These are phyloP conservation scores for Sodiomyces alkalinus DNA, from an alignment of 2,329 filamentous ascomycete species.

Conservation along the genomic window DNA sequence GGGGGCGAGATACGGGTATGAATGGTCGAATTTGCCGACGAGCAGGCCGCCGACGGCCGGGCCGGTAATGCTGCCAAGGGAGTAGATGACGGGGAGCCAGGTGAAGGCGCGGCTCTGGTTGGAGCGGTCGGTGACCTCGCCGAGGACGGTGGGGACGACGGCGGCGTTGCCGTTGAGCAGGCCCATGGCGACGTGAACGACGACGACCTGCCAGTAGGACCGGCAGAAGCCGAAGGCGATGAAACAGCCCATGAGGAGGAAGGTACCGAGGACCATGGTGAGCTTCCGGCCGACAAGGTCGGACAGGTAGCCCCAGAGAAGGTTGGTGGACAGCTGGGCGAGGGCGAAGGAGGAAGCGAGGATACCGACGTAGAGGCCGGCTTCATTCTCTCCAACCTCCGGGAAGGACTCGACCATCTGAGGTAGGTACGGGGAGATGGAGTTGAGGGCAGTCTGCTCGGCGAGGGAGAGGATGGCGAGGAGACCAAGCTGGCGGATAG, in stretches of 20 bases:
- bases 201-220: conserved; percentile 67
- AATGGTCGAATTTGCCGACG: conserved; percentile 44
- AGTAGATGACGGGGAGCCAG: conserved; percentile 92
- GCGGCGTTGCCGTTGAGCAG: conserved; percentile 90
- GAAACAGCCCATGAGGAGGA: conserved; percentile 72
- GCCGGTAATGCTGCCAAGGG: conserved; percentile 82
- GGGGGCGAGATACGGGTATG: conserved; percentile 71
- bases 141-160: conserved; percentile 82
- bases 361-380: conserved; percentile 77
- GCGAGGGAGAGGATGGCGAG: conserved; percentile 79
- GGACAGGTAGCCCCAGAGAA: conserved; percentile 77
- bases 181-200: conserved; percentile 83
- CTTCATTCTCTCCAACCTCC: conserved; percentile 53
- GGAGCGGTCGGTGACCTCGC: conserved; percentile 85
- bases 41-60: conserved; percentile 81
- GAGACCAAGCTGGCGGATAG: conserved; percentile 66
- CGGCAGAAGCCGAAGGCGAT: conserved; percentile 74
- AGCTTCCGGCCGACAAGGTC: conserved; percentile 71
- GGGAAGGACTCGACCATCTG: conserved; percentile 82
- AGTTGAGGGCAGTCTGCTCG: conserved; percentile 94
- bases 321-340: conserved; percentile 84
- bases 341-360: conserved; percentile 85
- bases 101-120: conserved; percentile 92
- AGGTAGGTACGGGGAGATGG: conserved; percentile 87
- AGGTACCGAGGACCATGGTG: conserved; percentile 66